phyloP scores from a whole-genome alignment of 331 rosid genomes.

The Telfairia occidentalis region DNA sequence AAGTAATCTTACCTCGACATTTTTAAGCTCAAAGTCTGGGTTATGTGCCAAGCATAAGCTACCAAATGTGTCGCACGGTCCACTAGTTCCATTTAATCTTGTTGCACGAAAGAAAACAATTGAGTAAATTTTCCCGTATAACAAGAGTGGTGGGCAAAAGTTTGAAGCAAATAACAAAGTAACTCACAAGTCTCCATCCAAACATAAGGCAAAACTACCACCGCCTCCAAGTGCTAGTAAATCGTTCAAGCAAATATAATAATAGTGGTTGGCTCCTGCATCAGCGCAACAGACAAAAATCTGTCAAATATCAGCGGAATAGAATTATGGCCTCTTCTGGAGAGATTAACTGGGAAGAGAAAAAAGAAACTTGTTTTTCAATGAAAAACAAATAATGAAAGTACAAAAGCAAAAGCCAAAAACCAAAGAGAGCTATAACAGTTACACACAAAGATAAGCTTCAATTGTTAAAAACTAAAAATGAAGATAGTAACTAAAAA shows the following conservation, averaged over 20 bases:
- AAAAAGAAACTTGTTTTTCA: neutral
- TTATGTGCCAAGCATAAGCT: slow-evolving; percentile 69
- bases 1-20: slow-evolving; percentile 60
- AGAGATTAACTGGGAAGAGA: neutral
- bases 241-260: slow-evolving; percentile 59
- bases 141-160: neutral
- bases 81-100: slow-evolving; percentile 87
- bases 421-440: neutral
- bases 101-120: slow-evolving; percentile 16
- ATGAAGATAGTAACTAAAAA: neutral
- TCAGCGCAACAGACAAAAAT: neutral
- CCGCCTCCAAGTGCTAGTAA: slow-evolving; percentile 89
- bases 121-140: neutral
- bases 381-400: neutral
- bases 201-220: slow-evolving; percentile 70
- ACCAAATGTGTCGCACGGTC: slow-evolving; percentile 83
- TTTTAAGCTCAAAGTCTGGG: slow-evolving; percentile 75
- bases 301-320: neutral
- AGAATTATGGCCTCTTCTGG: neutral
- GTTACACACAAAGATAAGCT: too few species aligned
- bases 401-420: neutral
- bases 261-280: slow-evolving; percentile 77
- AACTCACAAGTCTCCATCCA: slow-evolving; percentile 90
- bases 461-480: neutral
- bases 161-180: neutral